Percentiles rank a stretch among this genome's conserved stretches.
phyloP scores from a whole-genome alignment of 2,329 filamentous ascomycete species.

The Lecanosticta acicola region DNA sequence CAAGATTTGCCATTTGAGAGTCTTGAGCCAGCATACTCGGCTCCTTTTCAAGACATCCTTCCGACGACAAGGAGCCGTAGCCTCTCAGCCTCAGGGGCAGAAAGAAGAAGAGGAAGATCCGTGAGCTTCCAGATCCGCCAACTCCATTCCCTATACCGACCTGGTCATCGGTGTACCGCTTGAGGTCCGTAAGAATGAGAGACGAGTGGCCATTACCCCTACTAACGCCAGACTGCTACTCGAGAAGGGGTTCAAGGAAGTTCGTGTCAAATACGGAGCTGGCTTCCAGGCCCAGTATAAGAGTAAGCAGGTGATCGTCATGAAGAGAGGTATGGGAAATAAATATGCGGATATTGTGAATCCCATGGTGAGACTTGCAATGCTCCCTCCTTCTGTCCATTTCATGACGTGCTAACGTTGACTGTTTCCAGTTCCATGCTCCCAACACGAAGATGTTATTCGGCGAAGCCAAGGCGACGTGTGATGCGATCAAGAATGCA shows the following conservation, averaged over 20 bases:
- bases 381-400: background rate
- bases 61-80: slow-evolving; percentile 17
- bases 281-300: slow-evolving; percentile 79
- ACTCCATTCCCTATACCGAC: slow-evolving; percentile 56
- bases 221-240: slow-evolving; percentile 74
- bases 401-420: too few relatives aligned
- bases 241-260: slow-evolving; percentile 75
- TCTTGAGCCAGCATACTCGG: slow-evolving; percentile 13
- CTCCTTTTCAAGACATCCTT: slow-evolving; percentile 18
- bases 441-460: slow-evolving; percentile 80
- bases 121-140: slow-evolving; percentile 15
- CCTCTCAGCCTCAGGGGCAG: slow-evolving; percentile 7
- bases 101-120: slow-evolving; percentile 4
- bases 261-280: slow-evolving; percentile 77
- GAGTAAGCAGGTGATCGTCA: slow-evolving; percentile 85
- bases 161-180: slow-evolving; percentile 73
- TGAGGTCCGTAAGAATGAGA: slow-evolving; percentile 73
- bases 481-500: slow-evolving; percentile 32
- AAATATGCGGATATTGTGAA: slow-evolving; percentile 81
- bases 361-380: slow-evolving; percentile 65
- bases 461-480: slow-evolving; percentile 68
- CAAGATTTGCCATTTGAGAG: slow-evolving; percentile 9
- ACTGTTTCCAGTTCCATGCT: slow-evolving; percentile 53
- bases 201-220: slow-evolving; percentile 77
- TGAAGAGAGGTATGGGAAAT: slow-evolving; percentile 84